Evolutionary conservation across 2,329 filamentous ascomycete genomes (phyloP).

Genomic region (Pseudopyricularia javanii): DNA sequence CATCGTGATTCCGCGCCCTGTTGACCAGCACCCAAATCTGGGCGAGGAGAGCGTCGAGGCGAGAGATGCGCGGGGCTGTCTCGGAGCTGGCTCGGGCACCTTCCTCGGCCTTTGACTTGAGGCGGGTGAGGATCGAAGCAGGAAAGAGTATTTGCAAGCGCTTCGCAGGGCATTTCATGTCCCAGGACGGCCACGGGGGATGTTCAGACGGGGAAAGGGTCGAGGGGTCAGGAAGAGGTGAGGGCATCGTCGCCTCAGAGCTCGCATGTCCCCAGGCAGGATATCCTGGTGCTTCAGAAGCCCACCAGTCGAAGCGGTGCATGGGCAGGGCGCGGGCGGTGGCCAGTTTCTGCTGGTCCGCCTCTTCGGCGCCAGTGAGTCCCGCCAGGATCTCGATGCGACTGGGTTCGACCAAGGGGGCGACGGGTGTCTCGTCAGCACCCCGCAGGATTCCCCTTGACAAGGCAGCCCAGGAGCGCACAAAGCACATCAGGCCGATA

Average conservation of each 20-base stretch:
- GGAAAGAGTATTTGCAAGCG: slow-evolving; percentile 24
- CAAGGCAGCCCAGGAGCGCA: slow-evolving; percentile 25
- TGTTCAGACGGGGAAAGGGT: slow-evolving; percentile 17
- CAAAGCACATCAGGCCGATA: slow-evolving; percentile 26
- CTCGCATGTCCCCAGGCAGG: slow-evolving; percentile 13
- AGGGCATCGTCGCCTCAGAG: slow-evolving; percentile 13
- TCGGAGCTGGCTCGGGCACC: slow-evolving; percentile 3
- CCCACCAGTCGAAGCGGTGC: slow-evolving; percentile 36
- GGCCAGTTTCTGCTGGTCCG: slow-evolving; percentile 6
- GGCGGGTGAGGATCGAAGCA: slow-evolving; percentile 16
- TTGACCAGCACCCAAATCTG: slow-evolving; percentile 32
- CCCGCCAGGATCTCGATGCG: neutral
- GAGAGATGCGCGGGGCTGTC: slow-evolving; percentile 16
- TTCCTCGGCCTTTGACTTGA: slow-evolving; percentile 14
- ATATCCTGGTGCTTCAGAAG: slow-evolving; percentile 15
- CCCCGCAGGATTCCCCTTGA: slow-evolving; percentile 9
- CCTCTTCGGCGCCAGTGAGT: neutral
- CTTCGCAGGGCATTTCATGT: slow-evolving; percentile 18
- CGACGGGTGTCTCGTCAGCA: neutral
- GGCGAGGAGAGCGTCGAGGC: slow-evolving; percentile 30
- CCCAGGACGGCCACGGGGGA: slow-evolving; percentile 29
- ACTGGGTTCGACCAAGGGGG: neutral
- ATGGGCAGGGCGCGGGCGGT: slow-evolving; percentile 25
- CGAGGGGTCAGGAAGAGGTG: neutral
- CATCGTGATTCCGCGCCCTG: slow-evolving; percentile 18